Conservation (phyloP, 768 basidiomycete genomes). For the Mycena galericulata region DNA sequence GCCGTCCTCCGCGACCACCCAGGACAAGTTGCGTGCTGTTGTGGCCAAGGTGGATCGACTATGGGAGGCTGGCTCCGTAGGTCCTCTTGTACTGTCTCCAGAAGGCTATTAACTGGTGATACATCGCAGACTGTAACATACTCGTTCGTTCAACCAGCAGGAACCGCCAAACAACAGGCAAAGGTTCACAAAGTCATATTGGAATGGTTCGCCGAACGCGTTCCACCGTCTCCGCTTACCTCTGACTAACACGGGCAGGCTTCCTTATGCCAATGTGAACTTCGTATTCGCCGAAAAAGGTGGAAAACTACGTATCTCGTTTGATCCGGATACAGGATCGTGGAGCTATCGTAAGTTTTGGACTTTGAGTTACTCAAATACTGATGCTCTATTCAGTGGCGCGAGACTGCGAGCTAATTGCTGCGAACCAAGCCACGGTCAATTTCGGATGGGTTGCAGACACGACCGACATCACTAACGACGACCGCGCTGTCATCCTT, state of each 20-base stretch:
- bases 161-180: conserved; percentile 30
- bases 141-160: conserved; percentile 31
- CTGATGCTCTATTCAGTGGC: conserved; percentile 23
- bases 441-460: conserved; percentile 35
- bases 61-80: neutral
- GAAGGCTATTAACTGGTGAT: neutral
- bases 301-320: conserved; percentile 31
- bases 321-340: conserved; percentile 22
- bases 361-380: neutral
- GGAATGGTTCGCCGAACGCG: conserved; percentile 22
- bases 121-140: conserved; percentile 4
- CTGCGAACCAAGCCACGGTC: conserved; percentile 22
- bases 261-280: conserved; percentile 29
- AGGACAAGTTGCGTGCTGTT: neutral
- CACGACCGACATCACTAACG: conserved; percentile 2
- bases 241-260: neutral
- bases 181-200: conserved; percentile 23
- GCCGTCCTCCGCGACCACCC: no score
- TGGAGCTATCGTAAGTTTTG: conserved; percentile 28
- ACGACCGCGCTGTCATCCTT: conserved; percentile 37
- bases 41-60: neutral
- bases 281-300: conserved; percentile 3
- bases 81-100: neutral
- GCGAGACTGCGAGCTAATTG: conserved; percentile 9
- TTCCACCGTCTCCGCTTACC: no score